Percentiles rank a stretch among this genome's conserved stretches.
These are phyloP conservation scores for Neonectria punicea DNA, from an alignment of 2,329 filamentous ascomycete genomes.

Conservation along the genomic window DNA sequence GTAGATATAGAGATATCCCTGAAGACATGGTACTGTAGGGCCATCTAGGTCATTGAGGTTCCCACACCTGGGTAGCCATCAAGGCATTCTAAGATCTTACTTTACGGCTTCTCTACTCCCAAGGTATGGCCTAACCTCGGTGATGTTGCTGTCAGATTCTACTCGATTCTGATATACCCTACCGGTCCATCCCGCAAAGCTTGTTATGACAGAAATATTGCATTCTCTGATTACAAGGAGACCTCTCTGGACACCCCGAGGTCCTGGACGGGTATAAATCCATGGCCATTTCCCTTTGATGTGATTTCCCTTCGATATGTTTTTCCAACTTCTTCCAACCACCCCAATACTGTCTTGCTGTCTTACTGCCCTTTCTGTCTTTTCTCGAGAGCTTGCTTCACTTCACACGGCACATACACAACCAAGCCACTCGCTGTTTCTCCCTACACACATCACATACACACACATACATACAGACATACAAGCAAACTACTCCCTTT, in stretches of 20 bases:
- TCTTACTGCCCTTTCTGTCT: too few species aligned
- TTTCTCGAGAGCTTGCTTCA: too few species aligned
- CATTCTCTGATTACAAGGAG: neutral
- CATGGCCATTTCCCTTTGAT: neutral
- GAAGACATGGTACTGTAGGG: too few species aligned
- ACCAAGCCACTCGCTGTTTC: too few species aligned
- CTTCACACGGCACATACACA: too few species aligned
- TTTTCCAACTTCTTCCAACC: neutral
- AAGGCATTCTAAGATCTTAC: neutral
- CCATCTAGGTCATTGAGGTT: neutral
- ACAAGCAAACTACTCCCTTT: too few species aligned
- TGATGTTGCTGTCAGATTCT: too few species aligned
- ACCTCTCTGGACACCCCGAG: neutral
- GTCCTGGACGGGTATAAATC: neutral
- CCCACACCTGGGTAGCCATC: neutral
- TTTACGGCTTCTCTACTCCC: neutral
- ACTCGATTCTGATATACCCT: too few species aligned
- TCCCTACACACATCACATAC: neutral
- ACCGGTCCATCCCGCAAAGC: too few species aligned
- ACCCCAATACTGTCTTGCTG: neutral
- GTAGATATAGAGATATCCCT: too few species aligned
- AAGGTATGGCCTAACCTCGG: neutral
- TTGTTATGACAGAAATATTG: too few species aligned
- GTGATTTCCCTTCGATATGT: neutral
- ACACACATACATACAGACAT: neutral